Evolutionary conservation across 1,284 basidiomycete genomes (phyloP), one percentile per base, ranked within the genome.

Genomic region (Moniliophthora roreri): DNA sequence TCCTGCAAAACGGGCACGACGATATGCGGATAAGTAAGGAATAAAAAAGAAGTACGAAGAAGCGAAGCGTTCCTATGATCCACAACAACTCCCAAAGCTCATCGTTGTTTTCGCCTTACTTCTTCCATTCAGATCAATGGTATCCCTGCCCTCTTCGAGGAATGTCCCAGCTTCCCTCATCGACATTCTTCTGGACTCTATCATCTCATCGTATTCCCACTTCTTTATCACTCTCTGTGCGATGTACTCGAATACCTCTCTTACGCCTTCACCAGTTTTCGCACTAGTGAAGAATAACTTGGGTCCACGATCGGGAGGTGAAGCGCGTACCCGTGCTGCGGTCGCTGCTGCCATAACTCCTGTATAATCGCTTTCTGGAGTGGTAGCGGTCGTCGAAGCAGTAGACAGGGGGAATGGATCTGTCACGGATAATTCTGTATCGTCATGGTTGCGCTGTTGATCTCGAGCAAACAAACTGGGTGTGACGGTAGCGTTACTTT

Each of bases 231-330:
- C 84, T 18, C 87, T 71, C 44, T 68, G 62, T 4, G 81, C 84
- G 47, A 91, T 72, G 59, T 89, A 88, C 62, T 82, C 83, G 62
- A 90, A 91, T 15, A 89, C 81, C 1, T 83, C 81, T 2, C 65
- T 53, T 1, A 90, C 84, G n/a, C 85, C 83, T 45, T 78, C 75
- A 0, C 89, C 87, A 10, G 85, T 88, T 66, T 87, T 87, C 3
- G 89, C 88, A 1, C 84, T 87, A 7, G 87, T 81, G 63, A 87
- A 84, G 66, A 90, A 88, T 5, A 89, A 67, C 59, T 74, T 78
- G 0, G 86, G 84, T 1, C 85, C 79, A 1, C 66, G 71, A 39
- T 81, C 78, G 0, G 72, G 78, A 3, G 65, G 63, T 0, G 67
- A 42, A 35, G 59, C 49, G 18, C 64, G 39, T 51, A 62, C 48